These are phyloP conservation scores for Vigna reflexopilosa DNA, from an alignment of 306 rosid species.

Conservation along the genomic window DNA sequence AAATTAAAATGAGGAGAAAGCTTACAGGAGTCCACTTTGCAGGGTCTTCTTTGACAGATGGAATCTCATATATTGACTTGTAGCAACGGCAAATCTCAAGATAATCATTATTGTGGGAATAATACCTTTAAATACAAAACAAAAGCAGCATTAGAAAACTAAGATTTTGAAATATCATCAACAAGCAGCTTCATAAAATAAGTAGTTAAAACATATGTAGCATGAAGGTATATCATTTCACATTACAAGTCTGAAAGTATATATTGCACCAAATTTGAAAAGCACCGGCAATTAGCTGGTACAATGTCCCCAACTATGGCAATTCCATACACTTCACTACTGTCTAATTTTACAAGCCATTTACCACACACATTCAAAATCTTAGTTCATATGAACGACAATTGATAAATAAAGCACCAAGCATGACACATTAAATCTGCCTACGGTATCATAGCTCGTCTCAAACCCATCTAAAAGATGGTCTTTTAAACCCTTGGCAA, in stretches of 20 bases:
- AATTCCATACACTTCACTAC: not conserved
- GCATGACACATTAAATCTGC: not conserved
- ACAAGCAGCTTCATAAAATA: not conserved
- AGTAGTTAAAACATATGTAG: constrained; percentile 3
- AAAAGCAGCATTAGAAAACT: constrained; percentile 34
- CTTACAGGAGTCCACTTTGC: constrained; percentile 74
- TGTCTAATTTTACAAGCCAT: not conserved
- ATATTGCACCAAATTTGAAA: not conserved
- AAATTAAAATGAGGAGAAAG: constrained; percentile 7
- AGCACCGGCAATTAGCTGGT: not conserved
- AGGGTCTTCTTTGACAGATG: constrained; percentile 79
- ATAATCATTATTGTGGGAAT: constrained; percentile 79
- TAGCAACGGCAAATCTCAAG: constrained; percentile 94
- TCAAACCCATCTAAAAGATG: not conserved
- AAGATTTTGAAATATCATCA: constrained; percentile 10
- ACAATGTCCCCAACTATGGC: not conserved
- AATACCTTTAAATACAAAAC: constrained; percentile 59
- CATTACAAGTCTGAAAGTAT: not conserved
- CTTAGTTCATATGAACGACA: not conserved
- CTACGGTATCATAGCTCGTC: no score
- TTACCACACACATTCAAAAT: not conserved
- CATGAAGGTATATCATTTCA: not conserved
- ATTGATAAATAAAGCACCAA: not conserved
- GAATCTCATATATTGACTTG: constrained; percentile 83
- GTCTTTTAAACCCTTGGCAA: not conserved